Evolutionary conservation across 2,329 filamentous ascomycete genomes (phyloP).

Genomic region (Fusarium mundagurra): DNA sequence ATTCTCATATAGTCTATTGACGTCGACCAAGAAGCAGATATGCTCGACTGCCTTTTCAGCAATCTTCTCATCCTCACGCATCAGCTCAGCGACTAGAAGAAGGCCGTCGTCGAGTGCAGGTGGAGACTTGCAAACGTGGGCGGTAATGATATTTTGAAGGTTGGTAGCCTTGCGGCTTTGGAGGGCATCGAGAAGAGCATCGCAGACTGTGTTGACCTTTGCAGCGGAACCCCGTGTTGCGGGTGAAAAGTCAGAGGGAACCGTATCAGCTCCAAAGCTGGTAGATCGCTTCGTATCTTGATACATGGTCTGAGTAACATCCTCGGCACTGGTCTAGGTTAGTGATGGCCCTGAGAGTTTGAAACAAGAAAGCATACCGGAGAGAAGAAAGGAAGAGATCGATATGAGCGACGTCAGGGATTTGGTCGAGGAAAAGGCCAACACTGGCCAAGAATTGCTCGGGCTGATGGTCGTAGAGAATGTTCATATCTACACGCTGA

Average conservation of each 20-base stretch:
- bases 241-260: conserved; percentile 19
- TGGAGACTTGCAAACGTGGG: conserved; percentile 91
- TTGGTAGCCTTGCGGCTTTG: conserved; percentile 67
- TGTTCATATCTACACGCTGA: conserved; percentile 97
- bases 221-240: conserved; percentile 35
- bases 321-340: conserved; percentile 73
- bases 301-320: conserved; percentile 94
- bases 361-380: conserved; percentile 60
- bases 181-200: conserved; percentile 80
- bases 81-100: conserved; percentile 78
- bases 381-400: conserved; percentile 92
- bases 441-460: conserved; percentile 84
- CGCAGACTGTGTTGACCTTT: conserved; percentile 90
- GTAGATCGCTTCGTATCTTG: conserved; percentile 75
- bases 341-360: not conserved
- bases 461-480: conserved; percentile 92
- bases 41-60: conserved; percentile 93
- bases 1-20: conserved; percentile 90
- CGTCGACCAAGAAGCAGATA: conserved; percentile 96
- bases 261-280: not conserved
- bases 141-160: conserved; percentile 93
- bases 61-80: conserved; percentile 72
- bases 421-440: conserved; percentile 81
- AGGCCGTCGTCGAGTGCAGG: conserved; percentile 90
- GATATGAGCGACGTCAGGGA: conserved; percentile 82